Conservation (phyloP, 495 filamentous ascomycete species). For the Terfezia claveryi region DNA sequence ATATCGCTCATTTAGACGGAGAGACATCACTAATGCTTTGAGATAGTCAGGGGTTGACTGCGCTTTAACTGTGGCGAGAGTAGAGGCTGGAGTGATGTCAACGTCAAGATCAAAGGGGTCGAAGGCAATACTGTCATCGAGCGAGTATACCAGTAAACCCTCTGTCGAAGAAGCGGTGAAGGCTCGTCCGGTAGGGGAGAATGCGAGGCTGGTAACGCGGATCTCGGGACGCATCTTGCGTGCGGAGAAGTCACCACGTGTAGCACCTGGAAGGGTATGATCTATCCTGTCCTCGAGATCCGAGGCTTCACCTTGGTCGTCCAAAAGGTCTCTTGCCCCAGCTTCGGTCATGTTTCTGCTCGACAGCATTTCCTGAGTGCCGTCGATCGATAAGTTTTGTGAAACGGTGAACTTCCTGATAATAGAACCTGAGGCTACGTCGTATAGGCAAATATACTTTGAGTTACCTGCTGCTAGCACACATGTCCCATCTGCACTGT, state of each 20-base stretch:
- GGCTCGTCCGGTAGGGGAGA: constrained; percentile 65
- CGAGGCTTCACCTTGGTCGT: constrained; percentile 69
- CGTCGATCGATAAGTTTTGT: constrained; percentile 78
- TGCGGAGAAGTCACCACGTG: constrained; percentile 58
- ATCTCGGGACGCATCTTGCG: constrained; percentile 61
- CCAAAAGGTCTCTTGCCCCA: constrained; percentile 59
- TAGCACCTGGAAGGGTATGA: constrained; percentile 64
- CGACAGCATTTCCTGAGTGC: constrained; percentile 91
- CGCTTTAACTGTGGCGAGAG: constrained; percentile 46
- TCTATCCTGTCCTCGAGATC: constrained; percentile 74
- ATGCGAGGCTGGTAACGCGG: constrained; percentile 63
- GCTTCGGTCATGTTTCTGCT: constrained; percentile 77
- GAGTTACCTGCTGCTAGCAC: constrained; percentile 79
- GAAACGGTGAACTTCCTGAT: constrained; percentile 87
- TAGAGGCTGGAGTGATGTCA: constrained; percentile 64
- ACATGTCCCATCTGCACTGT: constrained; percentile 78
- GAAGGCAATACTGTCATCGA: constrained; percentile 61
- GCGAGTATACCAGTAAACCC: constrained; percentile 73
- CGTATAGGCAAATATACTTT: constrained; percentile 95
- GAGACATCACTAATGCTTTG: constrained; percentile 88
- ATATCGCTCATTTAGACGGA: constrained; percentile 64
- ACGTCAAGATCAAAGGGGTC: constrained; percentile 94
- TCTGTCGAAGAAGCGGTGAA: constrained; percentile 94
- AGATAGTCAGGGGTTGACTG: constrained; percentile 47
- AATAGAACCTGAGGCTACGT: constrained; percentile 67